Evolutionary conservation across 2,329 filamentous ascomycete genomes (phyloP), one percentile per base, ranked within the genome.

Genomic region (Epichloe festucae): DNA sequence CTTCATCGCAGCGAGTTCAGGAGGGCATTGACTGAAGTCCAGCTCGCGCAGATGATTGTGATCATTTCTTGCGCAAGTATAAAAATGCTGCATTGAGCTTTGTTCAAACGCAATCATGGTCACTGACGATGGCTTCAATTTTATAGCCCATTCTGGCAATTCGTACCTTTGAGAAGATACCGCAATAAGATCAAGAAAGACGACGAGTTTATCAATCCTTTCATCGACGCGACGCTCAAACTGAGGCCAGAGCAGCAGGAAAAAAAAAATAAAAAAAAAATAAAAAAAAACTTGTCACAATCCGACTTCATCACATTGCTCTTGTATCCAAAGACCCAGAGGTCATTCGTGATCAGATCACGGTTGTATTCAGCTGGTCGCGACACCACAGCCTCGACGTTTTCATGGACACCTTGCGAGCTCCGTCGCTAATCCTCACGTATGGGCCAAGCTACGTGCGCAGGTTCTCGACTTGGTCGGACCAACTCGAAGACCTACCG

Each of bases 321-420:
- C 76, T 77, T 35, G 89, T 88, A 70, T 95, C 89, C 0, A 81
- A 85, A 35, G 79, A 85, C 63, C 73, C 75, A 53, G 77, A 75
- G 49, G 78, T 89, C 3, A 77, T 96, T 15, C 87, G 89, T 35
- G 89, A 95, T 67, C 89, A 96, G 67, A 75, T 95, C 47, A 79
- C 93, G 27, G 84, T 85, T 39, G 78, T 95, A 5, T 77, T 96
- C 96, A 12, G 90, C 90, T 1, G 89, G 89, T 7, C 78, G 87
- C 31, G 90, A 96, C 66, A 95, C 89, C 7, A 96, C 90, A 0
- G 89, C 89, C 19, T 79, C 77, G 21, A 89, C 87, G 0, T 75
- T 96, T 0, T 85, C 83, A 0, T 96, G 89, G 85, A 74, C 79
- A 38, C 74, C 95, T 52, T 93, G 91, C 66, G 88, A 95, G 66